Evolutionary conservation across 805 yeast genomes (phyloP), one percentile per base, ranked within the genome.

Genomic region (Sugiyamaella smithiae): DNA sequence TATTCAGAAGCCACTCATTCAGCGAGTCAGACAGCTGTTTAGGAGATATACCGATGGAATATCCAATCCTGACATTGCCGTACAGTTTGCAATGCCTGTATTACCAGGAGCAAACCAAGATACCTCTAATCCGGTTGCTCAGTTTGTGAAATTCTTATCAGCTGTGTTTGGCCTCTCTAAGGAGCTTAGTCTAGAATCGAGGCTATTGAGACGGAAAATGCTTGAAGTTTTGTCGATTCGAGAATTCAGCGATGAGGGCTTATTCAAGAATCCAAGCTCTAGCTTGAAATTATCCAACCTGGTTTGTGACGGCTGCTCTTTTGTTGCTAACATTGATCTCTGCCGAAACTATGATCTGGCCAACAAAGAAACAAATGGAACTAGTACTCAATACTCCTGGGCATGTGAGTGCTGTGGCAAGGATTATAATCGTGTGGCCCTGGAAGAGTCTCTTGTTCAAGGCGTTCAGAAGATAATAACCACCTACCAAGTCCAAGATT

Each of bases 391-490:
- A 14, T 50, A 47, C n/a, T 65, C 79, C 19, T 60, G 87, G 82
- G 63, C 69, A 16, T 88, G 97, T 66, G 67, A 74, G 4, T 75
- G 76, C 19, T 93, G 99, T 63, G 75, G 71, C 35, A 77, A 73
- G 50, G 72, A 76, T 1, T 82, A 82, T 62, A 82, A 85, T 58
- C 78, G 80, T 53, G 77, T 85, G 2, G 74, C 81, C 1, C 60
- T 93, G 22, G 98, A 95, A 62, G 97, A 93, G 61, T 76, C 76
- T 37, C 70, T 95, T 45, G 80, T 93, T 16, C 78, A 78, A 17
- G 83, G 84, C 56, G 72, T 85, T 41, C 73, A 77, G 57, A 71
- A 76, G 52, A 60, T 75, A 22, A 51, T 86, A 1, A 74, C 82
- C n/a, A 68, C 72, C 45, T 93, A 77, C 65, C 79, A 80, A 63